Conservation (phyloP, 768 basidiomycete species). For the Lanmaoa rubissima region DNA sequence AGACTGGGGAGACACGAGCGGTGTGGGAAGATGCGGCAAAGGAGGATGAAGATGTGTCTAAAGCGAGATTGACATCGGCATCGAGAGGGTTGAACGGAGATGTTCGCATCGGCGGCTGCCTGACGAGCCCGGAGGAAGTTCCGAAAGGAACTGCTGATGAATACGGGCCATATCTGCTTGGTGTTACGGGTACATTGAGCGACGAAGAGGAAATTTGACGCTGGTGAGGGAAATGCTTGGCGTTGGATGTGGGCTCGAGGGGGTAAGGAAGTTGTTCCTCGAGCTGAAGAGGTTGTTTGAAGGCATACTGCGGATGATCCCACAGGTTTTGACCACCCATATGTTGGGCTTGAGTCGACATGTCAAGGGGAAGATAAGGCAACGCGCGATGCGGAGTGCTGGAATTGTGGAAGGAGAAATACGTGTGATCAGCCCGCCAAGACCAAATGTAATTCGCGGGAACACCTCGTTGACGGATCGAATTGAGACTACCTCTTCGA, state of each 20-base stretch:
- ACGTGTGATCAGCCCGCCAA: constrained; percentile 5
- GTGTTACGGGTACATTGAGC: not conserved
- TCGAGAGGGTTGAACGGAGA: constrained; percentile 13
- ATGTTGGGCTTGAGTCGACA: constrained; percentile 25
- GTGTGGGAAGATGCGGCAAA: constrained; percentile 11
- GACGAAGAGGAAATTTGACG: constrained; percentile 5
- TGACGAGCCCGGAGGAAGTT: constrained; percentile 10
- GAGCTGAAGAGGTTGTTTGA: constrained; percentile 26
- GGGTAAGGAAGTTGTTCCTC: constrained; percentile 25
- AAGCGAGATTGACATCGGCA: not conserved
- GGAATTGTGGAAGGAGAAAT: not conserved
- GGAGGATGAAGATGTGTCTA: constrained; percentile 18
- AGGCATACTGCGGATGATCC: constrained; percentile 15
- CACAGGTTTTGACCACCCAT: constrained; percentile 13
- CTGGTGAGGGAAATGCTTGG: constrained; percentile 13
- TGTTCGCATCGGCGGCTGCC: constrained; percentile 8
- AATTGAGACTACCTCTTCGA: not conserved
- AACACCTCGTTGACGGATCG: not conserved
- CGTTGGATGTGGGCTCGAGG: constrained; percentile 8
- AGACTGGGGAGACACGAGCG: constrained; percentile 11
- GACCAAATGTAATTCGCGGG: not conserved
- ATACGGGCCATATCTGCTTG: constrained; percentile 10
- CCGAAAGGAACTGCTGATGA: constrained; percentile 13
- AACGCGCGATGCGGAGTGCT: not conserved
- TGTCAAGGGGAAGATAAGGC: constrained; percentile 1